A percentile compares a stretch with the other conserved stretches of the same genome.
These are phyloP conservation scores for Phoma sp. DNA, from an alignment of 2,329 filamentous ascomycete genomes.

Conservation along the genomic window DNA sequence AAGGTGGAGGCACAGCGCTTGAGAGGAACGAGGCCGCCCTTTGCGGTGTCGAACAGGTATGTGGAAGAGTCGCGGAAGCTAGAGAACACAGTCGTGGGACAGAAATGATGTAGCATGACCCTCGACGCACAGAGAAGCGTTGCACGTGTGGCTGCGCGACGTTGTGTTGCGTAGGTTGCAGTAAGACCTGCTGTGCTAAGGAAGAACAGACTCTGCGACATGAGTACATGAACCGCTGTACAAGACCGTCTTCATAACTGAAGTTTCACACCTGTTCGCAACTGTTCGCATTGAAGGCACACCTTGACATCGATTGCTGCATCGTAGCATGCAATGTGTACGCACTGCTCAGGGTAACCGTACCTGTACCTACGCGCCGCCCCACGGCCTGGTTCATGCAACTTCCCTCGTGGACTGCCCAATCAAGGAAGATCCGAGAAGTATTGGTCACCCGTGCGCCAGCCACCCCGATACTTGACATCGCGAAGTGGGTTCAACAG, in stretches of 20 bases:
- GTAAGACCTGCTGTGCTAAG: conserved; percentile 9
- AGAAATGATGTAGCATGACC: conserved; percentile 10
- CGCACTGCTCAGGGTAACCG: conserved; percentile 12
- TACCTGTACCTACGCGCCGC: conserved; percentile 34
- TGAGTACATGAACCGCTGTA: conserved; percentile 15
- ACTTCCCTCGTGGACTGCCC: conserved; percentile 20
- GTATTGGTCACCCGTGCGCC: conserved; percentile 22
- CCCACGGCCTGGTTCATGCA: conserved; percentile 32
- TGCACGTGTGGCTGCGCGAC: conserved; percentile 10
- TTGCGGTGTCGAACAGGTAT: neutral
- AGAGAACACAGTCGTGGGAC: conserved; percentile 7
- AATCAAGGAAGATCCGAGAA: conserved; percentile 14
- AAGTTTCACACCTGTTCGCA: conserved; percentile 10
- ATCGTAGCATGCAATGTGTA: neutral
- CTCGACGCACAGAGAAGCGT: conserved; percentile 8
- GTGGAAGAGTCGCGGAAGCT: conserved; percentile 5
- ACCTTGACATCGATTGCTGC: neutral
- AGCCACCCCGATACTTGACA: conserved; percentile 15
- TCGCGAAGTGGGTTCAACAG: conserved; percentile 6
- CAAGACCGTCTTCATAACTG: neutral
- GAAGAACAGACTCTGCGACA: conserved; percentile 2
- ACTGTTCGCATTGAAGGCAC: conserved; percentile 3
- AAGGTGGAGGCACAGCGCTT: conserved; percentile 37
- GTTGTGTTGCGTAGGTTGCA: conserved; percentile 9
- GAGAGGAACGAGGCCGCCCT: conserved; percentile 15